Conservation (phyloP, 2,329 filamentous ascomycete genomes). For the Fusarium sp. region DNA sequence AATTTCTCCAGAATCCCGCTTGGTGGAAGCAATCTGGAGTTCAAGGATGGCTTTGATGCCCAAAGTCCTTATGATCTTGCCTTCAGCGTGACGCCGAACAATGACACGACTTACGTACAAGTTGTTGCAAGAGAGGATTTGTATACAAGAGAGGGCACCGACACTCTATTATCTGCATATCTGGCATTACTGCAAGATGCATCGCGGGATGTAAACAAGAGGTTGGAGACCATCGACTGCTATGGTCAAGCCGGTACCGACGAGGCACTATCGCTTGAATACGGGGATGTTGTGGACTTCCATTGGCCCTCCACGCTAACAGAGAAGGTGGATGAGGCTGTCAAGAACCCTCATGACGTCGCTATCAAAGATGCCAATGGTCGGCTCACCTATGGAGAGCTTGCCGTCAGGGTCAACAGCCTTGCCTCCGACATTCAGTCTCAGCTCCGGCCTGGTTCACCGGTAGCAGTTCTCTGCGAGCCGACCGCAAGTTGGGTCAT, state of each 20-base stretch:
- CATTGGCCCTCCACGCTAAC: not conserved
- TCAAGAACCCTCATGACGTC: not conserved
- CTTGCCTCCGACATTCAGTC: not conserved
- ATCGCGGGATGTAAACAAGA: not conserved
- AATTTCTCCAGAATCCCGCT: not conserved
- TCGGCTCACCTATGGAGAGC: not conserved
- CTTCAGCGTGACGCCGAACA: not conserved
- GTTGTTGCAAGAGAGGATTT: not conserved
- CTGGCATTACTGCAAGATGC: not conserved
- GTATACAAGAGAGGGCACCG: not conserved
- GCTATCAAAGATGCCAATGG: not conserved
- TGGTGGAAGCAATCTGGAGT: not conserved
- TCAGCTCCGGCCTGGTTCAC: not conserved
- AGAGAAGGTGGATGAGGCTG: not conserved
- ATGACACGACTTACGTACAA: not conserved
- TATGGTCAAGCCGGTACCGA: not conserved
- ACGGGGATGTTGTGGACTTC: not conserved
- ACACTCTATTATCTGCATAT: not conserved
- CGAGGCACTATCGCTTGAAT: not conserved
- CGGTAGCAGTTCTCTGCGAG: not conserved
- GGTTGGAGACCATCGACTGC: not conserved
- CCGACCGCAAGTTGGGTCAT: not conserved
- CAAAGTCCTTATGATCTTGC: not conserved
- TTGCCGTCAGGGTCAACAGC: not conserved
- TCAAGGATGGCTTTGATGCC: not conserved